Conservation (phyloP, 306 rosid species). For the Quercus dentata region DNA sequence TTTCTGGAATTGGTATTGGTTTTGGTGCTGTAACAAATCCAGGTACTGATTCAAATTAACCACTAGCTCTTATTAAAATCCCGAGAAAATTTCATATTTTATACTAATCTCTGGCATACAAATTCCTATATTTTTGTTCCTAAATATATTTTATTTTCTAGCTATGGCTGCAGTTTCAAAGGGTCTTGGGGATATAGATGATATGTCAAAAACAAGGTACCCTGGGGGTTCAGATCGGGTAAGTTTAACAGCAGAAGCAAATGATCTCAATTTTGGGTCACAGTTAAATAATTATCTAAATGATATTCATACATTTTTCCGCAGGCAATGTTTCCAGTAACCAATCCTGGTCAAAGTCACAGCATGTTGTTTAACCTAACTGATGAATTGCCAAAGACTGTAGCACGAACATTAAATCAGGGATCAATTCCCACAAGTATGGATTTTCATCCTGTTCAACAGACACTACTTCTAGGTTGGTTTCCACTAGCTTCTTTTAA, state of each 20-base stretch:
- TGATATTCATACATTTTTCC: neutral
- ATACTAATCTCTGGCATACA: neutral
- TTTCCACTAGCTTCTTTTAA: neutral
- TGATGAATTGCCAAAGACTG: constrained; percentile 24
- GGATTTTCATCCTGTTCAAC: constrained; percentile 31
- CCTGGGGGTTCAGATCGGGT: constrained; percentile 5
- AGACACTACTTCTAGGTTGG: constrained; percentile 23
- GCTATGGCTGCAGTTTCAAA: constrained; percentile 12
- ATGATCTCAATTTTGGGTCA: neutral
- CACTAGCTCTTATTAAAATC: neutral
- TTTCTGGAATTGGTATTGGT: constrained; percentile 2
- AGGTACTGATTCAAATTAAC: constrained; percentile 1
- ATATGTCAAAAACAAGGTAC: constrained; percentile 10
- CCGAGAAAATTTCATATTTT: neutral
- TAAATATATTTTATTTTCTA: neutral
- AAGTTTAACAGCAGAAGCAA: constrained; percentile 4
- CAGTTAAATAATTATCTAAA: neutral
- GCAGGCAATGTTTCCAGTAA: neutral
- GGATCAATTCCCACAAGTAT: constrained; percentile 18
- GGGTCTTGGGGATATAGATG: constrained; percentile 9
- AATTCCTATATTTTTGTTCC: neutral
- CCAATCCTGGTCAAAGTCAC: neutral
- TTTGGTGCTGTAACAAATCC: constrained; percentile 2
- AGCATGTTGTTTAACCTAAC: neutral
- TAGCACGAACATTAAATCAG: constrained; percentile 5